Conservation (phyloP, 805 yeast species). For the Spathaspora gorwiae region DNA sequence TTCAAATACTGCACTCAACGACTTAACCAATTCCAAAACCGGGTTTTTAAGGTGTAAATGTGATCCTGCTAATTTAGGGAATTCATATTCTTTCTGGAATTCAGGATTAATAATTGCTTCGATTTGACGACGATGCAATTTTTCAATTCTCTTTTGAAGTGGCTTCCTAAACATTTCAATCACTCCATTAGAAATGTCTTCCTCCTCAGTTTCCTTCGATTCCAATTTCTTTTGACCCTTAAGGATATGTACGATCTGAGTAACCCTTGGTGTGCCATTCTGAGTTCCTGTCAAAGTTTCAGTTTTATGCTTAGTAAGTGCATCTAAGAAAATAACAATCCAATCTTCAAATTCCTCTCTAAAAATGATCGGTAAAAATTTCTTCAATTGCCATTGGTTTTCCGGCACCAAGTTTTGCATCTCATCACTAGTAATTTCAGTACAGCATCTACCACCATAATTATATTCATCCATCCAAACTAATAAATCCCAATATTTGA, state of each 20-base stretch:
- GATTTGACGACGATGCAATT: slow-evolving; percentile 62
- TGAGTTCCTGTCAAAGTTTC: slow-evolving; percentile 31
- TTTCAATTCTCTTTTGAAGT: slow-evolving; percentile 59
- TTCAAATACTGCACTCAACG: slow-evolving; percentile 64
- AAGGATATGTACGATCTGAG: slow-evolving; percentile 59
- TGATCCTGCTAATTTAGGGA: slow-evolving; percentile 77
- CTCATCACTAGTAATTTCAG: slow-evolving; percentile 40
- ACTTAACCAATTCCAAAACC: slow-evolving; percentile 73
- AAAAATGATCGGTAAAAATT: slow-evolving; percentile 67
- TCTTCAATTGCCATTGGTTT: slow-evolving; percentile 74
- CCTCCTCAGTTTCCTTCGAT: slow-evolving; percentile 30
- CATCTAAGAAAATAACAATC: slow-evolving; percentile 71
- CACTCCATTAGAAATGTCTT: slow-evolving; percentile 37
- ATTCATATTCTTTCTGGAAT: slow-evolving; percentile 58
- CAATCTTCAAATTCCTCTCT: slow-evolving; percentile 86
- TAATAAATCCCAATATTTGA: slow-evolving; percentile 85
- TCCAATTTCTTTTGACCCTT: slow-evolving; percentile 38
- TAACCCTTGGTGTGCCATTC: slow-evolving; percentile 52
- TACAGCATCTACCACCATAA: slow-evolving; percentile 67
- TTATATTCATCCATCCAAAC: slow-evolving; percentile 94
- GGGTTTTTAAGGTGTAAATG: slow-evolving; percentile 60
- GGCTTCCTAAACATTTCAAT: slow-evolving; percentile 59
- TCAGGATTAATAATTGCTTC: slow-evolving; percentile 69
- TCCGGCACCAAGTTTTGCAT: slow-evolving; percentile 45
- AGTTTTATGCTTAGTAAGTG: slow-evolving; percentile 51